A percentile compares a stretch with the other conserved stretches of the same genome.
phyloP scores from a whole-genome alignment of 1,284 basidiomycete species.

The Trametes hirsuta region DNA sequence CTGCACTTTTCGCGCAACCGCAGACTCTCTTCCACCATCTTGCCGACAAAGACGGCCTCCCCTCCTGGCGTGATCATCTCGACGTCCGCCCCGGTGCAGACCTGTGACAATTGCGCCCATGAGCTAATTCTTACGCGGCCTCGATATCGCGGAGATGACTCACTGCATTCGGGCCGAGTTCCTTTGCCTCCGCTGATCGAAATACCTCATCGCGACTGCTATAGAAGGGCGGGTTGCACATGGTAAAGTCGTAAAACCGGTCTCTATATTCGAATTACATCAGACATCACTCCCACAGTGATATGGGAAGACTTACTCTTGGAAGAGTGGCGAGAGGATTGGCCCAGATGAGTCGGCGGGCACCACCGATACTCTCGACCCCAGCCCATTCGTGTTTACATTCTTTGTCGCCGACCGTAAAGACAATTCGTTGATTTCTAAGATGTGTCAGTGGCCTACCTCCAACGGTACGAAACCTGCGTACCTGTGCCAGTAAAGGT shows the following conservation, averaged over 20 bases:
- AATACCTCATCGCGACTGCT: slow-evolving; percentile 68
- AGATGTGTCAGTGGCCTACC: not conserved
- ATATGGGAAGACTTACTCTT: not conserved
- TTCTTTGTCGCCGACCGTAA: slow-evolving; percentile 56
- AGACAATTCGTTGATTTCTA: slow-evolving; percentile 74
- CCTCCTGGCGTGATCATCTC: slow-evolving; percentile 92
- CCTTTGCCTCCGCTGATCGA: slow-evolving; percentile 64
- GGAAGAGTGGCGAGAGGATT: slow-evolving; percentile 37
- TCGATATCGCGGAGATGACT: slow-evolving; percentile 27
- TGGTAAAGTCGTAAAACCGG: slow-evolving; percentile 66
- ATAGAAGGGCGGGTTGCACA: slow-evolving; percentile 98
- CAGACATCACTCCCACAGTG: no score
- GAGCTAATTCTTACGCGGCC: not conserved
- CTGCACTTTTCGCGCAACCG: slow-evolving; percentile 50
- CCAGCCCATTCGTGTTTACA: slow-evolving; percentile 56
- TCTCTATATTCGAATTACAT: slow-evolving; percentile 14
- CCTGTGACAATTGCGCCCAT: slow-evolving; percentile 42
- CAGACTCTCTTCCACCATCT: slow-evolving; percentile 80
- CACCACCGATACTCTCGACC: slow-evolving; percentile 52
- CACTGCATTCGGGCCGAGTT: slow-evolving; percentile 66
- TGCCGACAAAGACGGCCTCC: slow-evolving; percentile 76
- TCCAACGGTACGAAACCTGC: slow-evolving; percentile 8
- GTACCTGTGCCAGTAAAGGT: slow-evolving; percentile 74
- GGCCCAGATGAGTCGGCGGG: slow-evolving; percentile 41
- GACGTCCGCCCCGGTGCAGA: slow-evolving; percentile 80